Evolutionary conservation across 2,329 filamentous ascomycete species (phyloP).

Genomic region (Fusarium praegraminearum): DNA sequence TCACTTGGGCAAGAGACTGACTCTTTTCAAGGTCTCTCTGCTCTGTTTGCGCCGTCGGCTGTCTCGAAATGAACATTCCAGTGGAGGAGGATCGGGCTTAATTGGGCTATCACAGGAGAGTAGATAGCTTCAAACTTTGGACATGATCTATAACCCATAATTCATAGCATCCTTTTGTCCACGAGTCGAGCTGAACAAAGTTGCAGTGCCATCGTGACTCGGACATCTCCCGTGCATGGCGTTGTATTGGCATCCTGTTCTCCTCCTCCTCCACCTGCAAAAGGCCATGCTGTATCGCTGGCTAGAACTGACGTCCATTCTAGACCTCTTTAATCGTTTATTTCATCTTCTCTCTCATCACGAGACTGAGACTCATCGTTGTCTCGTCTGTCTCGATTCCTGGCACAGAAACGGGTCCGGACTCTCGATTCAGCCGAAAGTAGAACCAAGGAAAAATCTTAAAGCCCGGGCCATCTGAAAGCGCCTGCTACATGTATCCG

Average conservation of each 20-base stretch:
- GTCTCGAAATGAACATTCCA: constrained; percentile 45
- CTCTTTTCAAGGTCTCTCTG: constrained; percentile 6
- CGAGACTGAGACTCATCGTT: constrained; percentile 30
- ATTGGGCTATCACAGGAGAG: constrained; percentile 21
- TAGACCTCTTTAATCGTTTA: background rate
- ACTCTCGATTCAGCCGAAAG: constrained; percentile 29
- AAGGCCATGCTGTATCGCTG: background rate
- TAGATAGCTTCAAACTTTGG: constrained; percentile 4
- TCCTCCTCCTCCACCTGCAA: background rate
- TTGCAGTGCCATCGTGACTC: constrained; percentile 26
- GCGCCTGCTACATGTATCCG: background rate
- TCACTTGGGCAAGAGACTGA: background rate
- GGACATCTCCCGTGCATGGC: constrained; percentile 19
- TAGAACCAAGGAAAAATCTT: constrained; percentile 20
- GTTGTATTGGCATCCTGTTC: background rate
- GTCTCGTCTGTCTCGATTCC: constrained; percentile 16
- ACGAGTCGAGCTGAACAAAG: constrained; percentile 26
- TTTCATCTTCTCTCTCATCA: constrained; percentile 5
- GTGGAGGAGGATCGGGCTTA: constrained; percentile 2
- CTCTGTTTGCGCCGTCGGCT: constrained; percentile 26
- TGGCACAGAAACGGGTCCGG: constrained; percentile 17
- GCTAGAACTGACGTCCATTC: constrained; percentile 5
- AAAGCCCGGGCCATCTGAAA: constrained; percentile 26
- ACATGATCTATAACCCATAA: background rate
- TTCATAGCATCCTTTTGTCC: background rate